These are phyloP conservation scores for Theileria orientalis DNA, from an alignment of 169 alveolate species.

Conservation along the genomic window DNA sequence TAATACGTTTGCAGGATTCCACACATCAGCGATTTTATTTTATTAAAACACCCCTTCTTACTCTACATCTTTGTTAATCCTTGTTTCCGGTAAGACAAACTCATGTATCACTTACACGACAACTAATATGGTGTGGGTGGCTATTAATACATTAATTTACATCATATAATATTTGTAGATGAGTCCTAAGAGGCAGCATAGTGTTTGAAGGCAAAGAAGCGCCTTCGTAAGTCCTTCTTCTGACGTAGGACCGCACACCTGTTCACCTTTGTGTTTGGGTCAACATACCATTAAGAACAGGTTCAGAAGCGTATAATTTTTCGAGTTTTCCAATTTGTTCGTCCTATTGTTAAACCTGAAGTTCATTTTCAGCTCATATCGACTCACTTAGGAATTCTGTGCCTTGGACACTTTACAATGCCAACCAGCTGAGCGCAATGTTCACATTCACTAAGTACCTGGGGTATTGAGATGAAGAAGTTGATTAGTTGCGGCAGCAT, in stretches of 20 bases:
- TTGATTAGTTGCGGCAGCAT: conserved; percentile 91
- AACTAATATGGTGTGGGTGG: background rate
- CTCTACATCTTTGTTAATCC: background rate
- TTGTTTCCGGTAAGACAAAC: background rate
- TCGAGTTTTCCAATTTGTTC: conserved; percentile 78
- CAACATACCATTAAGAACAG: conserved; percentile 55
- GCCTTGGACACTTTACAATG: conserved; percentile 88
- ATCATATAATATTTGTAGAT: background rate
- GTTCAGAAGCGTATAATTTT: conserved; percentile 86
- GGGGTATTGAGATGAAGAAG: conserved; percentile 87
- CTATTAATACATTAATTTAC: background rate
- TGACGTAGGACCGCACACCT: conserved; percentile 58
- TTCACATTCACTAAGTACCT: conserved; percentile 31
- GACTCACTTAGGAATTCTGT: conserved; percentile 84
- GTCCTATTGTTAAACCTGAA: conserved; percentile 69
- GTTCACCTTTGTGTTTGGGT: too few relatives aligned
- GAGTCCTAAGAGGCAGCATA: conserved; percentile 49
- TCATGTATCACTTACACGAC: background rate
- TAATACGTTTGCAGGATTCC: background rate
- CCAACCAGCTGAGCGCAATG: conserved; percentile 72
- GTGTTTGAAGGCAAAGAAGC: conserved; percentile 30
- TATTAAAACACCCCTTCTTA: background rate
- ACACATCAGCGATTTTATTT: background rate
- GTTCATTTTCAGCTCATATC: background rate
- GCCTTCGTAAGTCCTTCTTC: conserved; percentile 19